These are phyloP conservation scores for Paspalum vaginatum DNA, from an alignment of 176 grass and related monocot species.

Conservation along the genomic window DNA sequence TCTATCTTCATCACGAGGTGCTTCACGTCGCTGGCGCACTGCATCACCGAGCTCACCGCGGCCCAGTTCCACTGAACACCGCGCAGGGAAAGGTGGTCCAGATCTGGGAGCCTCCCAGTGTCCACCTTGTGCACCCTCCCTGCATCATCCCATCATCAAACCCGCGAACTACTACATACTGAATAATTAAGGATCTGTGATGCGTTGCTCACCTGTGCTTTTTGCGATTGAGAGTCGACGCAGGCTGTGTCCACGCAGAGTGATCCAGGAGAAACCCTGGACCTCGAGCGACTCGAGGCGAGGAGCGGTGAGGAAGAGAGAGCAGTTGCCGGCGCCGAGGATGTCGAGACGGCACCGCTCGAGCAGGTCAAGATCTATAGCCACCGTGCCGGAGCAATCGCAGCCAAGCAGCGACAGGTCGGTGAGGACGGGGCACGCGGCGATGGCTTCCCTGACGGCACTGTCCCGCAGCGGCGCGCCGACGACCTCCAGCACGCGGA, in stretches of 20 bases:
- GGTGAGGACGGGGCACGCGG: constrained; percentile 76
- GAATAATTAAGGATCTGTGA: background rate
- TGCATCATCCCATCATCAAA: constrained; percentile 36
- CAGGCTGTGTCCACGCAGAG: constrained; percentile 57
- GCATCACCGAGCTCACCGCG: constrained; percentile 68
- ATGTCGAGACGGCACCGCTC: constrained; percentile 86
- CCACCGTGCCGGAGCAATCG: constrained; percentile 60
- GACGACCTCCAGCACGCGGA: constrained; percentile 81
- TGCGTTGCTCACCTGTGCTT: constrained; percentile 57
- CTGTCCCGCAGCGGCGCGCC: constrained; percentile 70
- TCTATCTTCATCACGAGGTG: constrained; percentile 95
- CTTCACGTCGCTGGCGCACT: constrained; percentile 68
- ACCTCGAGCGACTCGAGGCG: constrained; percentile 69
- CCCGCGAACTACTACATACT: too few relatives aligned
- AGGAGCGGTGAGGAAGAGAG: constrained; percentile 57
- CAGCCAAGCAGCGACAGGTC: constrained; percentile 83
- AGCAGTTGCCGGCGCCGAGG: constrained; percentile 59
- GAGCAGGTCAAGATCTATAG: constrained; percentile 57
- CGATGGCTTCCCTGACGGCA: constrained; percentile 59
- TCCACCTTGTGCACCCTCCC: constrained; percentile 82
- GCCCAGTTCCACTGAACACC: constrained; percentile 94
- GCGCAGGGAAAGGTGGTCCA: constrained; percentile 70
- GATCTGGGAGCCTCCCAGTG: constrained; percentile 66
- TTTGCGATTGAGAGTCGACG: constrained; percentile 77
- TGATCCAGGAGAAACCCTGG: constrained; percentile 89